Base-by-base conservation (phyloP, 2,329 filamentous ascomycete genomes). In the Macrophomina phaseolina region DNA sequence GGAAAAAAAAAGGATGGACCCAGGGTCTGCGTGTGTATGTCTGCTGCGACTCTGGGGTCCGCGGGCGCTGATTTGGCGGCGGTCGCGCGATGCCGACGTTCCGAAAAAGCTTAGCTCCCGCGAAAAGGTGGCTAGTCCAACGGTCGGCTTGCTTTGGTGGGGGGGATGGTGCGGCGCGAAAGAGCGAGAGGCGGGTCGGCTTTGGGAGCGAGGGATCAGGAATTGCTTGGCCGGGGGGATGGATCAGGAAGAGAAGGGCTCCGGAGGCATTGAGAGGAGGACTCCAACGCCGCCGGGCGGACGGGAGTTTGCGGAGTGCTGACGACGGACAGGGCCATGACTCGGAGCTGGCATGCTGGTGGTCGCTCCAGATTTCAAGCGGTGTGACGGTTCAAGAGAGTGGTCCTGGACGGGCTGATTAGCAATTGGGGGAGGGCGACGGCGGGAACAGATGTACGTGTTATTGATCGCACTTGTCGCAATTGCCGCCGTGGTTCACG, bases 401-500 rank as follows among this genome's bases (percentile, higher is more conserved):
- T n/a, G 16, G 16, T 34, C 12, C 58, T 62, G 45, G 58, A 32
- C 45, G n/a, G 32, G n/a, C n/a, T 16, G 23, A 38, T 49, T 34
- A 62, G 45, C 28, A 34, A 34, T 46, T 34, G 45, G 11, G n/a
- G 42, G 6, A 30, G 45, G 8, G 30, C 14, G 42, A 30, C 16
- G 12, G 16, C 30, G 30, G 58, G 42, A 6, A 14, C 16, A 18
- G 52, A 65, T 55, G 70, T 77, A 79, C 77, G 75, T 74, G 63
- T 52, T 65, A 82, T 70, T 78, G 78, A 68, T 81, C 80, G 71
- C 81, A 84, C 56, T 73, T 72, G 69, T 80, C 78, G 69, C 82
- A 84, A 68, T 81, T 80, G 66, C 81, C 80, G 52, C 52, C 14
- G 72, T 83, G 81, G 70, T 79, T 80, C 73, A 83, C 76, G 23